These are phyloP conservation scores for Saccharomycopsis sp. DNA, from an alignment of 805 yeast species.

Conservation along the genomic window DNA sequence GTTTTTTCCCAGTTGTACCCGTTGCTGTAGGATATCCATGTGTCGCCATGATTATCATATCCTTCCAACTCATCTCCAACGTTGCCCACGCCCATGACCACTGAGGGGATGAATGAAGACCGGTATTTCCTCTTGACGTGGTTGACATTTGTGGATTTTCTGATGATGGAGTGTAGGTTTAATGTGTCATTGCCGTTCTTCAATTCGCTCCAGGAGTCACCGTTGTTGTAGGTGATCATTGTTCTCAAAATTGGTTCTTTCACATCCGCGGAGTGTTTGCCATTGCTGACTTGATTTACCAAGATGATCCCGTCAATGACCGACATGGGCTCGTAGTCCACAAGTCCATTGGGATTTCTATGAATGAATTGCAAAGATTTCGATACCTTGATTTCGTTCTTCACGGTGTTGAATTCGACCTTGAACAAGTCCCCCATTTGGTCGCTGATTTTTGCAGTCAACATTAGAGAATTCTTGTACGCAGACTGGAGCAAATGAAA, in stretches of 20 bases:
- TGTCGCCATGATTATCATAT: slow-evolving; percentile 25
- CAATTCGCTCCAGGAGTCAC: slow-evolving; percentile 27
- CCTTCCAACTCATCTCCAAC: slow-evolving; percentile 25
- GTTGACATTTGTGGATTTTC: slow-evolving; percentile 20
- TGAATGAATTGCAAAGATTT: slow-evolving; percentile 30
- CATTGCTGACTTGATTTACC: slow-evolving; percentile 29
- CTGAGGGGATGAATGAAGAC: slow-evolving; percentile 34
- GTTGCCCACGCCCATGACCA: slow-evolving; percentile 37
- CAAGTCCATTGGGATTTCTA: slow-evolving; percentile 25
- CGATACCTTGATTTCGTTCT: not conserved
- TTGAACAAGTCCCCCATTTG: slow-evolving; percentile 32
- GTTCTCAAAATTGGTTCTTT: slow-evolving; percentile 23
- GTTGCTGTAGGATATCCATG: slow-evolving; percentile 65
- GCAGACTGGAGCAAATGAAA: slow-evolving; percentile 1
- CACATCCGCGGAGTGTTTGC: slow-evolving; percentile 21
- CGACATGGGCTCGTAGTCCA: slow-evolving; percentile 33
- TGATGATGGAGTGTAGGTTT: slow-evolving; percentile 30
- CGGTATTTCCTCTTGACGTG: not conserved
- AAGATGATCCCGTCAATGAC: slow-evolving; percentile 56
- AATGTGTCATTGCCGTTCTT: slow-evolving; percentile 26
- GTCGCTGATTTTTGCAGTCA: slow-evolving; percentile 24
- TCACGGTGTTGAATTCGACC: slow-evolving; percentile 21
- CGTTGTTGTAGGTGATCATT: slow-evolving; percentile 32
- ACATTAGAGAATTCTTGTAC: slow-evolving; percentile 32
- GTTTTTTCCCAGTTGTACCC: slow-evolving; percentile 60